A percentile compares a stretch with the other conserved stretches of the same genome.
phyloP scores from a whole-genome alignment of 1,139 yeast genomes.

The Taphrina communis region DNA sequence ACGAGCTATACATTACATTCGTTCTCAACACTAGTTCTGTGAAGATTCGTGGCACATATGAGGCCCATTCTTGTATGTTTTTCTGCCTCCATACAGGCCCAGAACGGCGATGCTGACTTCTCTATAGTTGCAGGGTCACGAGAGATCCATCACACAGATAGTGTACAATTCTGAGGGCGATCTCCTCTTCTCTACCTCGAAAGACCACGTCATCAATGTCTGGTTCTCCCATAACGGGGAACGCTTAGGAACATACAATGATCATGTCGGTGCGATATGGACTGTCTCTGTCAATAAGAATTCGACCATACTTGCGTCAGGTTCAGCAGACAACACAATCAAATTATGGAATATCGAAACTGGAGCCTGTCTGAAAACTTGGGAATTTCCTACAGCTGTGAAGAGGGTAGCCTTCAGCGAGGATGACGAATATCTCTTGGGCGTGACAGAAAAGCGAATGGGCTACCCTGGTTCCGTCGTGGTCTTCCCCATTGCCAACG shows the following conservation, averaged over 20 bases:
- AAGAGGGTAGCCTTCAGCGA: constrained; percentile 89
- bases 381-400: constrained; percentile 82
- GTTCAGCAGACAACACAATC: constrained; percentile 86
- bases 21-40: not conserved
- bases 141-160: constrained; percentile 49
- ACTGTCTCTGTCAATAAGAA: constrained; percentile 82
- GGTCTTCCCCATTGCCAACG: constrained; percentile 64
- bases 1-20: not conserved
- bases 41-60: constrained; percentile 14
- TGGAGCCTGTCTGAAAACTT: constrained; percentile 76
- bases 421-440: constrained; percentile 69
- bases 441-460: constrained; percentile 91
- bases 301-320: constrained; percentile 76
- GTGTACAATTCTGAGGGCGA: constrained; percentile 74
- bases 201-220: constrained; percentile 68
- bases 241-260: constrained; percentile 88
- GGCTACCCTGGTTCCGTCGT: constrained; percentile 81
- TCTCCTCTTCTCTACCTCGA: constrained; percentile 86
- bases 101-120: not conserved
- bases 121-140: constrained; percentile 47
- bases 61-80: constrained; percentile 37
- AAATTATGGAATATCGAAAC: constrained; percentile 83
- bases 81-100: not conserved
- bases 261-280: constrained; percentile 95
- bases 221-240: constrained; percentile 98